These are phyloP conservation scores for Aspergillus costaricaensis DNA, from an alignment of 2,329 filamentous ascomycete species.

Conservation along the genomic window DNA sequence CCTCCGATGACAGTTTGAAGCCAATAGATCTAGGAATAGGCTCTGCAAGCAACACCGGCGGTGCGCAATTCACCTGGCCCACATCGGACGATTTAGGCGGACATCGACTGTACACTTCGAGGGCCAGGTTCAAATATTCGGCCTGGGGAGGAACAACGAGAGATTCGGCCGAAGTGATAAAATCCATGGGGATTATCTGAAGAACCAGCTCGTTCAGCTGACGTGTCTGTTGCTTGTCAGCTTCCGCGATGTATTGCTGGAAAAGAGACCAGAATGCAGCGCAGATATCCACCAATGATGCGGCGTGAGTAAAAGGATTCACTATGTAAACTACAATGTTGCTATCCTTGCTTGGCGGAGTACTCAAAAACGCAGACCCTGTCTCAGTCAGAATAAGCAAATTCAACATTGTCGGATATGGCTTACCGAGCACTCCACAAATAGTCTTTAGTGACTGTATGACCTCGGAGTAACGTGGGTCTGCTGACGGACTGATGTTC, in stretches of 20 bases:
- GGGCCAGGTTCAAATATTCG: constrained; percentile 53
- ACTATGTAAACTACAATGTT: constrained; percentile 62
- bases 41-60: constrained; percentile 57
- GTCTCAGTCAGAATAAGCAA: constrained; percentile 7
- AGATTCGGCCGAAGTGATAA: constrained; percentile 54
- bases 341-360: constrained; percentile 32
- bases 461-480: constrained; percentile 33
- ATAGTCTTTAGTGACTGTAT: constrained; percentile 38
- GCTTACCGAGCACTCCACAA: constrained; percentile 43
- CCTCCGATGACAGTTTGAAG: constrained; percentile 57
- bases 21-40: constrained; percentile 55
- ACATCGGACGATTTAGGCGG: constrained; percentile 45
- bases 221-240: constrained; percentile 33
- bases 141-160: constrained; percentile 54
- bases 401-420: background rate
- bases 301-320: constrained; percentile 54
- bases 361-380: constrained; percentile 40
- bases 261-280: constrained; percentile 60
- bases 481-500: constrained; percentile 30
- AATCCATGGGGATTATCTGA: constrained; percentile 59
- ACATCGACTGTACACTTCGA: constrained; percentile 61
- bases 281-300: constrained; percentile 55
- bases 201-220: constrained; percentile 54
- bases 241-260: constrained; percentile 52
- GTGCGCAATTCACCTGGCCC: constrained; percentile 50